Base-by-base conservation (phyloP, 2,329 filamentous ascomycete genomes). In the Monosporascus ibericus region DNA sequence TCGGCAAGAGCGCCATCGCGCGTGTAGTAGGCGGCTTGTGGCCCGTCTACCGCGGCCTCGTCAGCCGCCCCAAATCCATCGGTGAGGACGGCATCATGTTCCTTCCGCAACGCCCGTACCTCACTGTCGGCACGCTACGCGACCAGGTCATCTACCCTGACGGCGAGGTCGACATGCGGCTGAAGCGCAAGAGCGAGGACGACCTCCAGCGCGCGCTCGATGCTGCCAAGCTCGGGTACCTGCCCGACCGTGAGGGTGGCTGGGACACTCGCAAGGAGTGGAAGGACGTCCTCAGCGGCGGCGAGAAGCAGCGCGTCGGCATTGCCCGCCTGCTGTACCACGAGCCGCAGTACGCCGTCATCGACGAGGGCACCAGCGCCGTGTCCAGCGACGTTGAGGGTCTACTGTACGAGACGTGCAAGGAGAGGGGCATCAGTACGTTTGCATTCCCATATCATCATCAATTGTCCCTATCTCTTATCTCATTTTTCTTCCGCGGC, bases 91-190 rank as follows among this genome's bases (percentile, higher is more conserved):
- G 94, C 54, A 95, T 99, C 73, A 97, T 99, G 92, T 97, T 99
- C 72, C 79, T 99, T 11, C 94, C 94, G 0, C 94, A 99, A 69
- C 81, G 92, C 17, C 91, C 92, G 0, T 97, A 97, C 64, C 81
- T 97, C 36, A 92, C 86, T 68, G 88, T 92, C 22, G 94, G 94
- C 37, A 97, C 94, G 1, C 77, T 97, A 9, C 87, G 94, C 25
- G 95, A 99, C 64, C 95, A 99, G 72, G 90, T 99, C 63, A 96
- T 97, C 66, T 99, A 99, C 62, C 94, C 94, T 0, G 91, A 99
- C 63, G 92, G 90, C 6, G 92, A 95, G 66, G 76, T 92, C 42
- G 94, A 99, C 63, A 97, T 99, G 94, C 86, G 84, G 30, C 85
- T 89, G 54, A 86, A 87, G 56, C 84, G 87, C 17, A 85, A 86